Conservation (phyloP, 73 alveolate species). For the Loxodes magnus region DNA sequence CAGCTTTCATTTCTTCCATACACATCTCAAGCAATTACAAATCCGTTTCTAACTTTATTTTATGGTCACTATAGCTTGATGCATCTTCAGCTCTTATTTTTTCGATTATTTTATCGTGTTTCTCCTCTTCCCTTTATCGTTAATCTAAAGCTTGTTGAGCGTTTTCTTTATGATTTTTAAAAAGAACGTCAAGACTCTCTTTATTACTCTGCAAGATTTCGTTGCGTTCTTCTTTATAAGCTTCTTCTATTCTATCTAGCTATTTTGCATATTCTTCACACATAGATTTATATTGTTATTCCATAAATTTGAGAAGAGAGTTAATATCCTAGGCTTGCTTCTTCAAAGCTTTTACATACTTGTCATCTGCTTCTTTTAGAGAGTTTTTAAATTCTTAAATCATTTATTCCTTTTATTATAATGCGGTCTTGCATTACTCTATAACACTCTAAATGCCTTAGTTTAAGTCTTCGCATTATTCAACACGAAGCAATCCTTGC, state of each 20-base stretch:
- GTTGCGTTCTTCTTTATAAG: conserved; percentile 45
- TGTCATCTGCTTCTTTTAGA: conserved; percentile 68
- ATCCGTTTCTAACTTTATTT: conserved; percentile 65
- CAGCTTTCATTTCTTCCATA: conserved; percentile 83
- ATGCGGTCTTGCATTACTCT: conserved; percentile 43
- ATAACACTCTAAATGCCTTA: conserved; percentile 56
- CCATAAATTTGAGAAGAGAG: conserved; percentile 50
- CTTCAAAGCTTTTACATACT: conserved; percentile 57
- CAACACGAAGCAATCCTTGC: conserved; percentile 68
- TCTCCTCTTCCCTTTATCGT: conserved; percentile 59
- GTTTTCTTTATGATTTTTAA: conserved; percentile 47
- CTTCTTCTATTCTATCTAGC: conserved; percentile 57
- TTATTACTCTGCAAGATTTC: conserved; percentile 10
- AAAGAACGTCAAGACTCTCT: conserved; percentile 52
- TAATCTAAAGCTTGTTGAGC: conserved; percentile 48
- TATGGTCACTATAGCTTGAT: conserved; percentile 54
- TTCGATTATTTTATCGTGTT: conserved; percentile 55
- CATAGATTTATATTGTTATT: conserved; percentile 49
- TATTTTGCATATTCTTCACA: conserved; percentile 58
- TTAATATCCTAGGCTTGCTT: conserved; percentile 64
- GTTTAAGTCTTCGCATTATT: conserved; percentile 79
- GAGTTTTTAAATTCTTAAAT: conserved; percentile 52
- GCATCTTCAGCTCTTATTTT: conserved; percentile 59
- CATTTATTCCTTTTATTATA: conserved; percentile 50
- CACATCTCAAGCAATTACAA: conserved; percentile 58